Evolutionary conservation across 768 basidiomycete species (phyloP), one percentile per base, ranked within the genome.

Genomic region (Rhizopogon vesiculosus): DNA sequence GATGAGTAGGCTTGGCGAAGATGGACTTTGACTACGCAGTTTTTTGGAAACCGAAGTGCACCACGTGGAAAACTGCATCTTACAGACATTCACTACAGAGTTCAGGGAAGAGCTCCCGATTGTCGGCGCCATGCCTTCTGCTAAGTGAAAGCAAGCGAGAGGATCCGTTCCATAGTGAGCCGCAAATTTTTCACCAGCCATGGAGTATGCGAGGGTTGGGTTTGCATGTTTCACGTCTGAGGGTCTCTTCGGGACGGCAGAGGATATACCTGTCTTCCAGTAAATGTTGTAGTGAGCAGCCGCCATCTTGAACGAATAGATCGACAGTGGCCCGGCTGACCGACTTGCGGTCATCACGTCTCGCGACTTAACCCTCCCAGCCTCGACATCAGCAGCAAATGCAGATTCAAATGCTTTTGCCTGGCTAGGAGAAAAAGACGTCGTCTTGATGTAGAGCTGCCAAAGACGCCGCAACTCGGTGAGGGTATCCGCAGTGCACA

Each of bases 101-200:
- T 16, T 38, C 5, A 49, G 48, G 22, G 35, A 22, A 22, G 6
- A 10, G 13, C 38, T 19, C 45, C 41, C 29, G 31, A 28, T 12
- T 43, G 18, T 54, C 44, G 22, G 54, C 10, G 61, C 61, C 19
- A 70, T 54, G 12, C 51, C 42, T 39, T 71, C 67, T n/a, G 67
- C 71, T 13, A 69, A 62, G 57, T 71, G 69, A 44, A 72, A 70
- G 29, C 69, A 69, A 3, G 58, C 53, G 3, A 70, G 51, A 10
- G 69, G 65, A 50, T 70, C 71, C 7, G 53, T 58, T 16, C 63
- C 71, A 45, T 67, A 72, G 40, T 69, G 71, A 2, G 69, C 61
- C 18, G 63, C 45, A 7, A 66, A 69, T 45, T 55, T 45, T 0
- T 69, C 62, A 16, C 62, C 55, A 1, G 60, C 50, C 13, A 43